Base-by-base conservation (phyloP, 306 rosid genomes). In the Fragaria iinumae region DNA sequence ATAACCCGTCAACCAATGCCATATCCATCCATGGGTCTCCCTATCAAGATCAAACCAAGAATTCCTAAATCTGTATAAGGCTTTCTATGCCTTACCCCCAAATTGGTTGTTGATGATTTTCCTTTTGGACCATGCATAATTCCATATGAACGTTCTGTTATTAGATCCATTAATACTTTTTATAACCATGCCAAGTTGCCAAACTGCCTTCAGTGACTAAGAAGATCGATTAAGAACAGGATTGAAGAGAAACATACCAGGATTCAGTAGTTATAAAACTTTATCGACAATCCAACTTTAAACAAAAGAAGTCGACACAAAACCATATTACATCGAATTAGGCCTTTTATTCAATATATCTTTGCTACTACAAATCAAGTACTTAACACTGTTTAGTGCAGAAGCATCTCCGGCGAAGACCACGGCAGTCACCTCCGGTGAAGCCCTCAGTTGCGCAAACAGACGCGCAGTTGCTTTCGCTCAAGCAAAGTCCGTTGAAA, bases 351-450 rank as follows among this genome's bases (percentile, higher is more conserved):
- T 57, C 29, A 21, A 21, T 57, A 14, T 57, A 38, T 57, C 64
- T 8, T 14, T 5, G 64, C 27, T 6, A 53, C 27, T 6, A 53
- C 14, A 0, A 7, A 53, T 3, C 6, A n/a, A 23, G 25, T 53
- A 20, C 8, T 4, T 63, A 32, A 63, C 43, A 63, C 32, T 29
- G 43, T 14, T 14, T 29, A 63, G 67, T 63, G 67, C 96, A 90
- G 77, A 83, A 80, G 80, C 96, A 90, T 27, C 91, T 78, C 36
- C 87, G 88, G 27, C 87, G 86, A 44, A 86, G 71, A 38, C 92
- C 96, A 18, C 83, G 87, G 79, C 96, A 90, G 7, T 79, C 73
- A n/a, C 92, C 92, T 2, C 81, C 84, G 0, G 34, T 49, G 57
- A 90, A 90, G 56, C 82, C 84, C 80, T 88, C 95, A 0, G 84